Base-by-base conservation (phyloP, 257 asterid species). In the Cinchona pubescens region DNA sequence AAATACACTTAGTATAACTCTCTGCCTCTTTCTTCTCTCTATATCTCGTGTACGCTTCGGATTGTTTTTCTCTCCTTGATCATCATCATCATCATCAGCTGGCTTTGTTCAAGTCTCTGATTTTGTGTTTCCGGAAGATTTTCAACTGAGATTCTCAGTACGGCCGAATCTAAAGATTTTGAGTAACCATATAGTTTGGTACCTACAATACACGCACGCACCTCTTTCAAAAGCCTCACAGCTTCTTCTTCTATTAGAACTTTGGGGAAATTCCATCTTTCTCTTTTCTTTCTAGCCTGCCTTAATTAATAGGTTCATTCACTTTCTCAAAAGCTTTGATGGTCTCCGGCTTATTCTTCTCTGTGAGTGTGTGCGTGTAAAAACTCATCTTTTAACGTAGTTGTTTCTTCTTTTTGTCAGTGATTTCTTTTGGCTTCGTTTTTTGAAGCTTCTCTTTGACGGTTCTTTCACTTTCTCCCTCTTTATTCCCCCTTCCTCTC, bases 361-460 rank as follows among this genome's bases (percentile, higher is more conserved):
- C 65, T 46, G 70, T 19, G 55, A 29, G 35, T 37, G 59, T 68
- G 53, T 66, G 18, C 61, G 69, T 58, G 48, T 76, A 27, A 58
- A 69, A 74, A 78, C 84, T 67, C 87, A 73, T 81, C 87, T 88
- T 81, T 87, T 86, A 71, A 86, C 69, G 85, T 53, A 14, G 27
- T 23, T 43, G 55, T 71, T n/a, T n/a, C n/a, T n/a, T 79, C 77
- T 51, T 73, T 86, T 78, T 85, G 86, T 87, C 88, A 85, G 89
- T 40, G 79, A 67, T 79, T 66, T 73, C n/a, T n/a, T 58, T 2
- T 62, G 62, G 35, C 76, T 58, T 78, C 79, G 74, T 51, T 67
- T 80, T 27, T 75, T 79, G 35, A 70, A 69, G 53, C 87, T 83
- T 87, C 75, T 77, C 43, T 12, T 71, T 85, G 74, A 87, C 81